Percentiles rank a stretch among this genome's conserved stretches.
These are phyloP conservation scores for Lipomyces yamanashiensis DNA, from an alignment of 805 yeast species.

Conservation along the genomic window DNA sequence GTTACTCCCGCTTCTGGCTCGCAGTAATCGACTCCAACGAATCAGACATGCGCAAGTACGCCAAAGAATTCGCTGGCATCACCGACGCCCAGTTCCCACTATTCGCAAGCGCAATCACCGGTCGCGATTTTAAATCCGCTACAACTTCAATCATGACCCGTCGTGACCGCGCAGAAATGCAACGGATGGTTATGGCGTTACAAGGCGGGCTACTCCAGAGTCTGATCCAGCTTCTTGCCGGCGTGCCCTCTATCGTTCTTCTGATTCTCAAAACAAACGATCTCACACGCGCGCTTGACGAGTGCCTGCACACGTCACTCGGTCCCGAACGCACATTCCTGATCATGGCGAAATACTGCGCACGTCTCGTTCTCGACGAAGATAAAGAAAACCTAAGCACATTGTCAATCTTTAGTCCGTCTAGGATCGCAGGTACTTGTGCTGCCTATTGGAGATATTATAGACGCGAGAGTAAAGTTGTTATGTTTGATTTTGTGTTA, in stretches of 20 bases:
- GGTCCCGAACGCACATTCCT: constrained; percentile 88
- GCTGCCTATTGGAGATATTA: constrained; percentile 17
- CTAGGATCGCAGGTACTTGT: background rate
- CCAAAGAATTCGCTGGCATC: constrained; percentile 78
- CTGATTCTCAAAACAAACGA: constrained; percentile 93
- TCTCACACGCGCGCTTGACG: constrained; percentile 86
- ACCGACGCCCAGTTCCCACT: constrained; percentile 75
- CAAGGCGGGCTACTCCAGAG: constrained; percentile 67
- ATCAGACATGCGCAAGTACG: constrained; percentile 69
- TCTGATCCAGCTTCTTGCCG: constrained; percentile 76
- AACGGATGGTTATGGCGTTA: constrained; percentile 66
- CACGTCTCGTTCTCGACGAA: constrained; percentile 75
- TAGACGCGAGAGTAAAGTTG: constrained; percentile 19
- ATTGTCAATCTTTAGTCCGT: background rate
- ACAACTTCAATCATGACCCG: constrained; percentile 56
- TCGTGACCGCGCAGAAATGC: constrained; percentile 67
- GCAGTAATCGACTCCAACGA: constrained; percentile 76
- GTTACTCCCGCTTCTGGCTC: constrained; percentile 91
- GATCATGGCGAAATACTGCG: constrained; percentile 89
- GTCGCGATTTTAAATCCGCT: constrained; percentile 81
- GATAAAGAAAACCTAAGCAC: constrained; percentile 18
- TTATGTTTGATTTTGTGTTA: constrained; percentile 14
- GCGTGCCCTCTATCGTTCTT: constrained; percentile 83
- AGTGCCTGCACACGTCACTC: constrained; percentile 74
- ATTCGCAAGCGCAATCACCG: constrained; percentile 93